Base-by-base conservation (phyloP, 2,329 filamentous ascomycete genomes). In the Thielaviopsis punctulata region DNA sequence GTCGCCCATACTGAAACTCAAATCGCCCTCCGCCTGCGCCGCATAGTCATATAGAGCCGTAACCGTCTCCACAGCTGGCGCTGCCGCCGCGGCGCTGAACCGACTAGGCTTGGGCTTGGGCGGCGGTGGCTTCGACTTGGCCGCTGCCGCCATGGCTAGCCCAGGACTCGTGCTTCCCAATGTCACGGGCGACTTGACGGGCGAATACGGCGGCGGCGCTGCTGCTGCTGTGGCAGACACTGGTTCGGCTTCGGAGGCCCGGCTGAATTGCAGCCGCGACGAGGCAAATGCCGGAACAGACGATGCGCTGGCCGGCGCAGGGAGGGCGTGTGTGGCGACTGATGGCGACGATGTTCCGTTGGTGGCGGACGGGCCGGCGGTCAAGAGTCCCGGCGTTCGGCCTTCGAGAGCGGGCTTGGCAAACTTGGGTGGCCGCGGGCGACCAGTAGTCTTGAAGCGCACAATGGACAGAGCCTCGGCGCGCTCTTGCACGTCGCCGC, bases 41-140 rank as follows among this genome's bases (percentile, higher is more conserved):
- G 94, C 86, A 62, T 94, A 98, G 63, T 96, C 92, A 66, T 95
- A 98, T 56, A 98, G 68, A 7, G 92, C 92, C 2, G 88, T 95
- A 30, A 84, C 88, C 0, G 77, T 89, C 65, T 95, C 89, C 0
- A 76, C 75, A 0, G 72, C 69, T 0, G 83, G 79, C 0, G 70
- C 66, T 0, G 80, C 76, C 15, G 69, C 73, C 36, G 39, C 39
- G 2, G 73, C 80, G 58, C 74, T 82, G 46, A 96, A 70, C 52
- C 80, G 73, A 45, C 76, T 81, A 2, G 89, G 88, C 70, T 95
- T 92, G 1, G 89, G 86, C 58, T 79, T 79, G 21, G 76, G 77
- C 44, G 87, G 85, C 52, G 80, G 80, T 33, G 81, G 75, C 70
- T 89, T 92, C 50, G 79, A 73, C 56, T 75, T 75, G 54, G 71